These are phyloP conservation scores for Tricladium varicosporioides DNA, from an alignment of 2,329 filamentous ascomycete species.

Conservation along the genomic window DNA sequence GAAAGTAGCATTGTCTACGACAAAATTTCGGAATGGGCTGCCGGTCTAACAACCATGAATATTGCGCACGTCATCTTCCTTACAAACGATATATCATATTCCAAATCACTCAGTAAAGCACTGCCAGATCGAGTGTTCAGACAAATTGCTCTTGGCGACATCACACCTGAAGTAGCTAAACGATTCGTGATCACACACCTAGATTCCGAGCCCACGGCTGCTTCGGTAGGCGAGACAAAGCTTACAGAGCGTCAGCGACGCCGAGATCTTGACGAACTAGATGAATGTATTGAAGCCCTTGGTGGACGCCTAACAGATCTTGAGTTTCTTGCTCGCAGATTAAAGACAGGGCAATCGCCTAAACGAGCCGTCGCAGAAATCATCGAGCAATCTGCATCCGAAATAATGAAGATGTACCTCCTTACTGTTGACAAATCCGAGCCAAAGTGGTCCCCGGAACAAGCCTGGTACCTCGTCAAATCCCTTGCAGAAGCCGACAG, in stretches of 20 bases:
- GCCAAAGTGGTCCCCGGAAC: conserved; percentile 74
- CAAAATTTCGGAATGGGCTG: conserved; percentile 86
- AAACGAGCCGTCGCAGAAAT: conserved; percentile 81
- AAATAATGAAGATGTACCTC: conserved; percentile 92
- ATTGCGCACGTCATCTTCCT: conserved; percentile 93
- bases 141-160: conserved; percentile 80
- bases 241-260: conserved; percentile 31
- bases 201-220: conserved; percentile 41
- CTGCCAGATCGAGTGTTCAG: conserved; percentile 90
- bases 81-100: conserved; percentile 84
- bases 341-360: conserved; percentile 83
- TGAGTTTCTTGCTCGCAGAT: conserved; percentile 86
- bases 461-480: conserved; percentile 89
- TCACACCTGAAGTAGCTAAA: conserved; percentile 81
- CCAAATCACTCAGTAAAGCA: conserved; percentile 81
- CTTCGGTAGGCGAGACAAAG: conserved; percentile 29
- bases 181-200: conserved; percentile 86
- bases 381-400: conserved; percentile 81
- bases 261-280: conserved; percentile 66
- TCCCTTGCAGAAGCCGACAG: conserved; percentile 65
- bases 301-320: conserved; percentile 94
- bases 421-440: conserved; percentile 50
- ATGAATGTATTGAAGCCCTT: conserved; percentile 75
- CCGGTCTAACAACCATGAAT: conserved; percentile 79
- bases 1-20: conserved; percentile 67